Percentiles rank a stretch among this genome's conserved stretches.
Evolutionary conservation across 495 filamentous ascomycete genomes (phyloP).

Genomic region (Ramalina intermedia): DNA sequence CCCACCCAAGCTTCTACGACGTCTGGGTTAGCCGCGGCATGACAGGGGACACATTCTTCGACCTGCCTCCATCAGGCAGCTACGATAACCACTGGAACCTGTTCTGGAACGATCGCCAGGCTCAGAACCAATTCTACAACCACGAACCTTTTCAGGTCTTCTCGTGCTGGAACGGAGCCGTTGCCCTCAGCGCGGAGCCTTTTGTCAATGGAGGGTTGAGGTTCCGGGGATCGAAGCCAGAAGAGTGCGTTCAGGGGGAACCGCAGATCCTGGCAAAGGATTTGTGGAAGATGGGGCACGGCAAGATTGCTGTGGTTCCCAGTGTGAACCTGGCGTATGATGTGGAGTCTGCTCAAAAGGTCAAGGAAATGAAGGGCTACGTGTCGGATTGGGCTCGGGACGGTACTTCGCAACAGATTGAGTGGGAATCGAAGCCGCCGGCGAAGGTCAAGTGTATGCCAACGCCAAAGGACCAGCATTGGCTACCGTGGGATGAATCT

Average conservation of each 20-base stretch:
- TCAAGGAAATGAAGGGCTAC: slow-evolving; percentile 30
- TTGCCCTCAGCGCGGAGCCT: slow-evolving; percentile 21
- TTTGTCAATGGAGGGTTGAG: slow-evolving; percentile 19
- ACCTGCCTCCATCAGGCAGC: slow-evolving; percentile 29
- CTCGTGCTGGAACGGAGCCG: slow-evolving; percentile 38
- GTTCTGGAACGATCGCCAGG: not conserved
- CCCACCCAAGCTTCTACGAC: slow-evolving; percentile 33
- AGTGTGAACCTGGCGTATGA: slow-evolving; percentile 33
- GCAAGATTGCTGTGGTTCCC: slow-evolving; percentile 8
- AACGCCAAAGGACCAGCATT: slow-evolving; percentile 12
- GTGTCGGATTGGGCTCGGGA: slow-evolving; percentile 16
- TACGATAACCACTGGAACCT: slow-evolving; percentile 27
- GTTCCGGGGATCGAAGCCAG: slow-evolving; percentile 20
- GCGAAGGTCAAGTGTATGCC: slow-evolving; percentile 18
- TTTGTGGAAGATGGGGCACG: slow-evolving; percentile 5
- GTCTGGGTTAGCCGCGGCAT: slow-evolving; percentile 35
- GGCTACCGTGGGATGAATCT: slow-evolving; percentile 7
- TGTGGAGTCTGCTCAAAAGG: slow-evolving; percentile 20
- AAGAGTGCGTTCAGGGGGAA: slow-evolving; percentile 7
- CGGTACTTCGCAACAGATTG: slow-evolving; percentile 3
- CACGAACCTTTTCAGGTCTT: slow-evolving; percentile 37
- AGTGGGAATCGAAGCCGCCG: slow-evolving; percentile 16
- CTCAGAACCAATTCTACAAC: slow-evolving; percentile 19
- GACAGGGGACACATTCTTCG: slow-evolving; percentile 34
- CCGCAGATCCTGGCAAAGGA: slow-evolving; percentile 4